A percentile compares a stretch with the other conserved stretches of the same genome.
Conservation (phyloP, 352 stramenopile species). For the Phytopythium litorale region DNA sequence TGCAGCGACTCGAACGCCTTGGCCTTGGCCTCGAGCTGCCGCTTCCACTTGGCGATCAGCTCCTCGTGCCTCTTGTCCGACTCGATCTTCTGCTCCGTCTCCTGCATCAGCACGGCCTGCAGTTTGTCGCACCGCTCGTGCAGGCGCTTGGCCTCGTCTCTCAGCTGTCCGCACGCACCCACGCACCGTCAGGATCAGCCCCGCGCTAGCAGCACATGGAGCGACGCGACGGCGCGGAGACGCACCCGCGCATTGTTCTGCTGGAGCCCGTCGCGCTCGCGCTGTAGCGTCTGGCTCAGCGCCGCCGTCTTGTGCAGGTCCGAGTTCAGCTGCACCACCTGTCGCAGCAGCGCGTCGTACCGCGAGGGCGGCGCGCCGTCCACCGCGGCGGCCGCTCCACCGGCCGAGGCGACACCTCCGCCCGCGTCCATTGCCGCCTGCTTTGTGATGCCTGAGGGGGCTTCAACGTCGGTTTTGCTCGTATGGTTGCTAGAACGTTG, state of each 20-base stretch:
- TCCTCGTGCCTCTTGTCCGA: constrained; percentile 79
- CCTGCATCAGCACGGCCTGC: constrained; percentile 72
- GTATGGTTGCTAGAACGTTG: too few species aligned
- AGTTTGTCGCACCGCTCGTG: constrained; percentile 82
- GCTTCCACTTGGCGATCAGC: constrained; percentile 81
- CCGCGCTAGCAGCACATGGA: not conserved
- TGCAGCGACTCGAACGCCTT: constrained; percentile 79
- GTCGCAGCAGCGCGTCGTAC: constrained; percentile 72
- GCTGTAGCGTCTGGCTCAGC: constrained; percentile 74
- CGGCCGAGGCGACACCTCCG: not conserved
- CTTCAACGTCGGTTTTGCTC: constrained; percentile 6
- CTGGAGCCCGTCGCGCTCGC: constrained; percentile 66
- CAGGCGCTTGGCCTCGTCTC: constrained; percentile 55
- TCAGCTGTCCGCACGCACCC: constrained; percentile 29
- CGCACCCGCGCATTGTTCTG: constrained; percentile 56
- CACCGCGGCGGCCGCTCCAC: constrained; percentile 7
- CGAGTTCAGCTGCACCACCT: constrained; percentile 84
- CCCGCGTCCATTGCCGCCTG: not conserved
- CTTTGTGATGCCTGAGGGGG: not conserved
- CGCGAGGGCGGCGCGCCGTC: constrained; percentile 18
- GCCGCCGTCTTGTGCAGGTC: constrained; percentile 81
- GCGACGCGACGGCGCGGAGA: not conserved
- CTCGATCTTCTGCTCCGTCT: constrained; percentile 84
- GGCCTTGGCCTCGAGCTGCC: constrained; percentile 78
- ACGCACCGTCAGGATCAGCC: not conserved